A percentile compares a stretch with the other conserved stretches of the same genome.
phyloP scores from a whole-genome alignment of 2,329 filamentous ascomycete genomes.

The Fusarium agapanthi region DNA sequence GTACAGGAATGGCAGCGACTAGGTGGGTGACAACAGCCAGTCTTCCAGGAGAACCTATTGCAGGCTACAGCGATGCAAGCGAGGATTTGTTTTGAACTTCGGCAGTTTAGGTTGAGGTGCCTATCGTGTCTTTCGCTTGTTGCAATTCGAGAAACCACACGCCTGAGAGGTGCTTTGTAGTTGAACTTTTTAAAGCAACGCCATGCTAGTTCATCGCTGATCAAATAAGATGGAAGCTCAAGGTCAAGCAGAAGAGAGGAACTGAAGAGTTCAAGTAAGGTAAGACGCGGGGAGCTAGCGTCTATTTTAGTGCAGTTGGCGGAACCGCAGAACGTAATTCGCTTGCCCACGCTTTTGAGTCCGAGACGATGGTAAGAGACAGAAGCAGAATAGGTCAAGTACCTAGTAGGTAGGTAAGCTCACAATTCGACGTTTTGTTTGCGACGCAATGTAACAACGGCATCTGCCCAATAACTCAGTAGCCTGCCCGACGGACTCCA shows the following conservation, averaged over 20 bases:
- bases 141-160: not conserved
- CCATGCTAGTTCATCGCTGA: not conserved
- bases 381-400: not conserved
- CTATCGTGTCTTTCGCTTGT: not conserved
- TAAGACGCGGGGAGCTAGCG: conserved; percentile 44
- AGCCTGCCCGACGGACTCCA: not conserved
- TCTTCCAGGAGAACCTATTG: conserved; percentile 18
- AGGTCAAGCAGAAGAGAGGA: conserved; percentile 1
- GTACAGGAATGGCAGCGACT: conserved; percentile 11
- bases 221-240: conserved; percentile 7
- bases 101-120: not conserved
- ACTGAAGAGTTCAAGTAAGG: conserved; percentile 25
- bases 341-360: conserved; percentile 8
- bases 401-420: not conserved
- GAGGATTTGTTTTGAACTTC: conserved; percentile 11
- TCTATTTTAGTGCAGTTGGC: conserved; percentile 38
- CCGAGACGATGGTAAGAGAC: not conserved
- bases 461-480: not conserved
- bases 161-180: not conserved
- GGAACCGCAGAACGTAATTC: conserved; percentile 31
- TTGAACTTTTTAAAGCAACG: not conserved
- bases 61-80: not conserved
- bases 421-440: not conserved
- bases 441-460: not conserved
- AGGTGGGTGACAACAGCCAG: conserved; percentile 8